Conservation (phyloP, 176 grass and related monocot species). For the Bonia amplexicaulis region DNA sequence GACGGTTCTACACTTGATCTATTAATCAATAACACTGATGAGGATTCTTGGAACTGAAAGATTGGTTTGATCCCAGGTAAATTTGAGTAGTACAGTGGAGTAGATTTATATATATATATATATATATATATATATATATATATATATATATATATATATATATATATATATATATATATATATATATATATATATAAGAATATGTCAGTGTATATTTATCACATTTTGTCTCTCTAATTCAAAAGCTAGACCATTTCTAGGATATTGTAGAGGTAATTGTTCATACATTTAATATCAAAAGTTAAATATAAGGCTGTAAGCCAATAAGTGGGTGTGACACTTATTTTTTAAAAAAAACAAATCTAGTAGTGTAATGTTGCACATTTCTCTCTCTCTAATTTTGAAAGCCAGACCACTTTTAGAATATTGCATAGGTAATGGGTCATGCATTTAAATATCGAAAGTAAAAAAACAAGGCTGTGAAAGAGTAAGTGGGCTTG, state of each 20-base stretch:
- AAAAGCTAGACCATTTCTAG: neutral
- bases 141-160: too few relatives aligned
- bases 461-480: neutral
- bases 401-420: neutral
- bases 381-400: neutral
- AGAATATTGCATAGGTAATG: neutral
- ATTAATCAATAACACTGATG: neutral
- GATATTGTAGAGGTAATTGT: neutral
- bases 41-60: neutral
- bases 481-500: neutral
- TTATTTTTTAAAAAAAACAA: too few relatives aligned
- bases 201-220: neutral
- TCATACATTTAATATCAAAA: neutral
- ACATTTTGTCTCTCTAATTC: neutral
- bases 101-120: neutral
- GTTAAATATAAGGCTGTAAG: neutral
- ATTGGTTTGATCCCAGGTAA: neutral
- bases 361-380: too few relatives aligned
- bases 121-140: too few relatives aligned
- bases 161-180: too few relatives aligned
- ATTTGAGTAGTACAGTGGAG: neutral
- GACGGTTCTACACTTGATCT: neutral
- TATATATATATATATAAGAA: too few relatives aligned
- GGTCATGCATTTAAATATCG: neutral
- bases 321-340: neutral